Evolutionary conservation across 176 grass and related monocot species (phyloP), one percentile per base, ranked within the genome.

Genomic region (Saccharum spontaneum): DNA sequence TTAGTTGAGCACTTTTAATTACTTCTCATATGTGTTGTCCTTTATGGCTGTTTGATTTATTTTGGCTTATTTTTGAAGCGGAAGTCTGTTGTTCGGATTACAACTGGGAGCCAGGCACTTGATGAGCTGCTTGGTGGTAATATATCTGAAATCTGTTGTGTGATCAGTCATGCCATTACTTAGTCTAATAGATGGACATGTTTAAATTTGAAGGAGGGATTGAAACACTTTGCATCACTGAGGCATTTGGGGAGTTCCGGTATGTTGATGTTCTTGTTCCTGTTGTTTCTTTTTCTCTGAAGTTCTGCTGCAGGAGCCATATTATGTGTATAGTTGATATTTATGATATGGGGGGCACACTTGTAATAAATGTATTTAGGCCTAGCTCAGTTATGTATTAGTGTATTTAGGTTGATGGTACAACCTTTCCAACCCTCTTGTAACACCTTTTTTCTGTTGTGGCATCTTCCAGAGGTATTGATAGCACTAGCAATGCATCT

Each of bases 161-260:
- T 71, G 68, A 55, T 80, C 28, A 78, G 10, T 79, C 24, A 28
- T 71, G 52, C 57, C 40, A 75, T 36, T 79, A 57, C 63, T 57
- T 82, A 40, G 37, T 80, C 49, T 86, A 67, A 85, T 9, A 18
- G 24, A 5, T 75, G 23, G 10, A 23, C 1, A 71, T 73, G 69
- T 88, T 86, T 2, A 73, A 70, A 77, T 45, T 87, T 79, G 45
- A 88, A 98, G 93, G 93, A 87, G 93, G 95, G 80, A 95, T 98
- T 71, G 95, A 98, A 86, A 98, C 93, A 34, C 92, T 94, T 49
- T 86, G 90, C 16, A 94, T 98, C 84, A 95, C 95, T 37, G 95
- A 98, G 80, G 91, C 93, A 81, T 98, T 88, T 67, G 91, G 95
- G 16, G 95, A 98, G 90, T 98, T 98, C 55, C 81, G 93, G 95